Evolutionary conservation across 2,329 filamentous ascomycete species (phyloP).

Genomic region (Penicillium janthinellum): DNA sequence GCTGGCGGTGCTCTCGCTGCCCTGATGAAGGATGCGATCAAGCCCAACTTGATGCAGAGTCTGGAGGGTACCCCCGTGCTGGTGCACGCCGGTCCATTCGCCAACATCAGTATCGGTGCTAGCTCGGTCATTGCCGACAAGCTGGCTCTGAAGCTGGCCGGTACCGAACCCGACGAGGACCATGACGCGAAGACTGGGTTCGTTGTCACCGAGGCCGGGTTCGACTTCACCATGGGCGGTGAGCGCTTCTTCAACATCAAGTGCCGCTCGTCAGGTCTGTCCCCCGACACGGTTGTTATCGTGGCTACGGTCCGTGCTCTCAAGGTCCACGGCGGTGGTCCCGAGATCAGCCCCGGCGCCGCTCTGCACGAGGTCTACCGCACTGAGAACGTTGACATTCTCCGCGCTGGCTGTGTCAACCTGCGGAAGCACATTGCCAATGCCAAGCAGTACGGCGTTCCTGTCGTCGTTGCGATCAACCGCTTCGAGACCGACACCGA

Average conservation of each 20-base stretch:
- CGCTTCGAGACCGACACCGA: constrained; percentile 92
- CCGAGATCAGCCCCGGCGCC: constrained; percentile 86
- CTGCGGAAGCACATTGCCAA: constrained; percentile 94
- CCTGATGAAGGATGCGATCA: constrained; percentile 97
- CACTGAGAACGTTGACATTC: constrained; percentile 88
- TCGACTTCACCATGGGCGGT: constrained; percentile 99
- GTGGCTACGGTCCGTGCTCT: constrained; percentile 94
- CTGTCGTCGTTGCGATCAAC: constrained; percentile 96
- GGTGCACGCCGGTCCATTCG: constrained; percentile 95
- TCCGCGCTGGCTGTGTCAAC: constrained; percentile 89
- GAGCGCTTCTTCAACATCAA: constrained; percentile 99
- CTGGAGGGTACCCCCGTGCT: constrained; percentile 96
- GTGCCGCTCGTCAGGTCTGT: constrained; percentile 89
- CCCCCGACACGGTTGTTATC: constrained; percentile 90
- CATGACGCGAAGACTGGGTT: constrained; percentile 81
- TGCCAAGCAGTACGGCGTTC: constrained; percentile 83
- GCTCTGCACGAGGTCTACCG: constrained; percentile 85
- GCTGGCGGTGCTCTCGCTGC: constrained; percentile 89
- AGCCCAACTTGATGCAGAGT: constrained; percentile 98
- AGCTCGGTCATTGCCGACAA: constrained; percentile 94
- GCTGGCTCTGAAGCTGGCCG: constrained; percentile 91
- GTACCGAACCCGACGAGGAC: constrained; percentile 89
- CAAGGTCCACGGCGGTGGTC: constrained; percentile 95
- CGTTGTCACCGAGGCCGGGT: constrained; percentile 94
- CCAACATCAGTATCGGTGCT: constrained; percentile 97